Conservation (phyloP, 805 yeast genomes). For the Tetrapisispora arboricola region DNA sequence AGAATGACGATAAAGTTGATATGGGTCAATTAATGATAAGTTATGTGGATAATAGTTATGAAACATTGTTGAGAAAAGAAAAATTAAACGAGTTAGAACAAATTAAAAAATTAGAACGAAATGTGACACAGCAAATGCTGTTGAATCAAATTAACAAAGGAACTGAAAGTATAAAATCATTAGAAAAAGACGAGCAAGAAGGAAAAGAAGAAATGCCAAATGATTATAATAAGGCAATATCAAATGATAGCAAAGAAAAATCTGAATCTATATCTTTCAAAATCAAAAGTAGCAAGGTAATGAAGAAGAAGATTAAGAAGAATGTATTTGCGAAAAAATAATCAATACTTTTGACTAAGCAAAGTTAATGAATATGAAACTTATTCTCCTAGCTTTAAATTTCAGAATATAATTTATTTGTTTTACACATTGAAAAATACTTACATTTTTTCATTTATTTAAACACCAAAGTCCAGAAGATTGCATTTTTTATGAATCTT, state of each 20-base stretch:
- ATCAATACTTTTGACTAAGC: too few relatives aligned
- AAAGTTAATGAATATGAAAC: too few relatives aligned
- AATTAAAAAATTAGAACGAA: slow-evolving; percentile 36
- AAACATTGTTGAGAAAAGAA: slow-evolving; percentile 34
- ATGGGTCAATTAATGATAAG: slow-evolving; percentile 36
- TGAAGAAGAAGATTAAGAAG: neutral
- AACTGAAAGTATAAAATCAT: neutral
- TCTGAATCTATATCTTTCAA: neutral
- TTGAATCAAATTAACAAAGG: slow-evolving; percentile 40
- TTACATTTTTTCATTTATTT: too few relatives aligned
- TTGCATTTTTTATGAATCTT: too few relatives aligned
- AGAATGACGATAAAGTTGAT: slow-evolving; percentile 22
- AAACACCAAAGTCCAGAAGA: neutral
- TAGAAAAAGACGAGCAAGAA: neutral
- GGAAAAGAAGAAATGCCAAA: too few relatives aligned
- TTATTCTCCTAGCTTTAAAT: too few relatives aligned
- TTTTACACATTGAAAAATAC: too few relatives aligned
- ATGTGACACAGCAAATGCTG: slow-evolving; percentile 34
- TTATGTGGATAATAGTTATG: slow-evolving; percentile 47
- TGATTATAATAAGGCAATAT: too few relatives aligned
- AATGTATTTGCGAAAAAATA: slow-evolving; percentile 3
- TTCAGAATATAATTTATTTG: too few relatives aligned
- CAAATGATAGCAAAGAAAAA: too few relatives aligned
- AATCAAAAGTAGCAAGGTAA: neutral
- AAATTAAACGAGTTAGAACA: slow-evolving; percentile 30